Evolutionary conservation across 768 basidiomycete species (phyloP), one percentile per base, ranked within the genome.

Genomic region (Phaeotremella fagi): DNA sequence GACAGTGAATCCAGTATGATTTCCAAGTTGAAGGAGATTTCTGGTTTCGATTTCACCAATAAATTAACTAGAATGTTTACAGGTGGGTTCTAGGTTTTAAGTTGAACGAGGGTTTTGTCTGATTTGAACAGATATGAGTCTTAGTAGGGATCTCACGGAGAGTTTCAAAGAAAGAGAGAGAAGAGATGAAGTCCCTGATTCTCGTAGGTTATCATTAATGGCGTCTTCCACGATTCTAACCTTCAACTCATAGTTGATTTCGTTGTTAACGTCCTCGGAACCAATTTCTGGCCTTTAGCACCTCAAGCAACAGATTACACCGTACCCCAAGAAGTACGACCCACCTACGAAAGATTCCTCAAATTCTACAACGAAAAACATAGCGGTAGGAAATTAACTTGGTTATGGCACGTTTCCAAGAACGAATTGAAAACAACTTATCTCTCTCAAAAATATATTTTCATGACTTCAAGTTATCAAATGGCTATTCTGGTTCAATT

Each of bases 1-100:
- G 94, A 99, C 75, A 87, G 86, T 45, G 94, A 99, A 72, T 85
- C 88, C 23, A 91, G 86, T 74, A 99, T 99, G 94, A 95, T 97
- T 63, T 86, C 89, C 45, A 97, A 95, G 76, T 76, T 99, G 64
- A 97, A 95, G 79, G 91, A 92, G 67, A 87, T 87, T 6, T 95
- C 89, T 66, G 94, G 94, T 50, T 91, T 90, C 77, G 92, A 97
- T 65, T 95, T 97, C 75, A 95, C 91, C 31, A 87, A 86, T 77
- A 97, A 97, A 75, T 78, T 98, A 45, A 87, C 90, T 72, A 85
- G 88, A 72, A 97, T 98, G 94, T 91, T 99, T 75, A 90, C 88
- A 33, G 89, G 90, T 89, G 54, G 57, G 71, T 59, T 23, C 14
- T 29, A n/a, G n/a, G 6, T 38, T 23, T 38, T 28, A 28, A 22